Evolutionary conservation across 2,329 filamentous ascomycete species (phyloP).

Genomic region (Colletotrichum euphorbiae): DNA sequence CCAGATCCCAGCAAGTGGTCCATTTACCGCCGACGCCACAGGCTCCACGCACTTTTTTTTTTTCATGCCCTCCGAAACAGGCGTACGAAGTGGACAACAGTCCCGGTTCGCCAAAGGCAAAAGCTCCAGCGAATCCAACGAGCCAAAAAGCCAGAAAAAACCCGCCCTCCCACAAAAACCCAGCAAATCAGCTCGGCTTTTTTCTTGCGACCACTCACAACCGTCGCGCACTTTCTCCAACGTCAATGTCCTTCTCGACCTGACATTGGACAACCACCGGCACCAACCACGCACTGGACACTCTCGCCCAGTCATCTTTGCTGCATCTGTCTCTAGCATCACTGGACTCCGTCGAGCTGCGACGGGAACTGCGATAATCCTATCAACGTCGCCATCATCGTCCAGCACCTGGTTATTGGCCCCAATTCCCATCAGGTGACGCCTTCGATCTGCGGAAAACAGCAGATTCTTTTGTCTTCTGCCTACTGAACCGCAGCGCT

Average conservation of each 20-base stretch:
- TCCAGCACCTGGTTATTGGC: conserved; percentile 61
- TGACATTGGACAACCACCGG: conserved; percentile 27
- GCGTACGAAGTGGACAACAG: conserved; percentile 37
- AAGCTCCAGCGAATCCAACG: conserved; percentile 38
- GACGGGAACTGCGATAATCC: conserved; percentile 51
- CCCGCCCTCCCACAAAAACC: conserved; percentile 40
- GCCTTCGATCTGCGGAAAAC: conserved; percentile 55
- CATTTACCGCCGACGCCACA: conserved; percentile 37
- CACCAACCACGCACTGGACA: conserved; percentile 28
- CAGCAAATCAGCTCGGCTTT: conserved; percentile 41
- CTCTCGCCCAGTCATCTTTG: conserved; percentile 14
- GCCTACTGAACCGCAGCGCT: conserved; percentile 18
- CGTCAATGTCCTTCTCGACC: conserved; percentile 39
- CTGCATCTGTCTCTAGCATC: conserved; percentile 42
- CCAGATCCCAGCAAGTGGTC: conserved; percentile 36
- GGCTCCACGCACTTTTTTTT: conserved; percentile 25
- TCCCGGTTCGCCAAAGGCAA: conserved; percentile 30
- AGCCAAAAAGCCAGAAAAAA: conserved; percentile 40
- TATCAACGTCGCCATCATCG: conserved; percentile 63
- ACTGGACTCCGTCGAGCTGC: conserved; percentile 49
- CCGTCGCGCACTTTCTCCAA: conserved; percentile 46
- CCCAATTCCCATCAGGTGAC: conserved; percentile 64
- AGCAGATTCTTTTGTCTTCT: conserved; percentile 37
- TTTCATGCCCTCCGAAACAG: conserved; percentile 31
- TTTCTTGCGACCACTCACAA: conserved; percentile 42